These are phyloP conservation scores for Alloascoidea africana DNA, from an alignment of 805 yeast genomes.

Conservation along the genomic window DNA sequence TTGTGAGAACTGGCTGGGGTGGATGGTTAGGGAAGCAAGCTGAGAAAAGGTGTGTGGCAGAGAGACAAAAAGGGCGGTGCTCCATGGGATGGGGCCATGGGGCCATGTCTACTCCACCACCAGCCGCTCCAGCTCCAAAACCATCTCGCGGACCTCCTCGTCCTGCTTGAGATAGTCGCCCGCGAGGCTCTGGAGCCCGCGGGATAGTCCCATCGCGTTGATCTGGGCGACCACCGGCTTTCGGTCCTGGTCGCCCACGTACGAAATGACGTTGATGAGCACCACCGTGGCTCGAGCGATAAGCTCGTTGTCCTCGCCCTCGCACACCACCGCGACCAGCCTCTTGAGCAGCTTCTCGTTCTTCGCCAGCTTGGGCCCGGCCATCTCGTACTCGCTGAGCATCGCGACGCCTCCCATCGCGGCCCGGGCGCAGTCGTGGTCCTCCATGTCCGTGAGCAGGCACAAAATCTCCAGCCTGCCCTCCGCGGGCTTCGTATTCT, in stretches of 20 bases:
- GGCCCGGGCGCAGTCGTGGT: conserved; percentile 17
- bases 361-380: conserved; percentile 14
- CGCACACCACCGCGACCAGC: conserved; percentile 9
- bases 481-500: conserved; percentile 13
- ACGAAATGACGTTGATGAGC: conserved; percentile 8
- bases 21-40: no score
- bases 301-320: conserved; percentile 13
- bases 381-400: conserved; percentile 20
- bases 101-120: no score
- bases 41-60: no score
- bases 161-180: neutral
- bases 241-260: no score
- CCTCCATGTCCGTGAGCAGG: conserved; percentile 18
- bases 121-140: neutral
- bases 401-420: conserved; percentile 25
- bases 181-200: neutral
- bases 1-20: no score
- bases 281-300: conserved; percentile 15
- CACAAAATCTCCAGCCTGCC: conserved; percentile 16
- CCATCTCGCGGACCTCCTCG: neutral
- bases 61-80: no score
- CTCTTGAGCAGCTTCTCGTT: conserved; percentile 12
- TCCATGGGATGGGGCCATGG: no score
- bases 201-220: neutral
- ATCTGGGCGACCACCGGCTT: neutral